A percentile compares a stretch with the other conserved stretches of the same genome.
phyloP scores from a whole-genome alignment of 257 asterid genomes.

The Gentiana straminea region DNA sequence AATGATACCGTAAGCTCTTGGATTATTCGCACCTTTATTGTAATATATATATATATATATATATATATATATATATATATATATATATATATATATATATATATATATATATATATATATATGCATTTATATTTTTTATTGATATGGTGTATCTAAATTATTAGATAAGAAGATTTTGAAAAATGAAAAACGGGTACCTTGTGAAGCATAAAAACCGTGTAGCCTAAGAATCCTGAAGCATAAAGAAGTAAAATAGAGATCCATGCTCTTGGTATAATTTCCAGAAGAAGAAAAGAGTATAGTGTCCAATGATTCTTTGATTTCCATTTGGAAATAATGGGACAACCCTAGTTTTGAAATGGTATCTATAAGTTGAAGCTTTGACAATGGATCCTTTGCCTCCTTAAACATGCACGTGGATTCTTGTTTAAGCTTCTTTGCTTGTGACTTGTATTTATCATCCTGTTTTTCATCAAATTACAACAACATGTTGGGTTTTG shows the following conservation, averaged over 20 bases:
- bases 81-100: too few relatives aligned
- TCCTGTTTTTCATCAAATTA: constrained; percentile 14
- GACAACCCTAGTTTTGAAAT: constrained; percentile 30
- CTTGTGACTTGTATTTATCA: constrained; percentile 17
- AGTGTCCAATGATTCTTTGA: constrained; percentile 8
- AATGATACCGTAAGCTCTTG: too few relatives aligned
- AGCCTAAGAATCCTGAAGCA: constrained; percentile 43
- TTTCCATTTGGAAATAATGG: constrained; percentile 32
- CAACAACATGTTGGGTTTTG: too few relatives aligned
- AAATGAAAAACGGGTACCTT: constrained; percentile 18
- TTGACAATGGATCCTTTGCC: constrained; percentile 13
- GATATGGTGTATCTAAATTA: too few relatives aligned
- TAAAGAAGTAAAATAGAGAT: constrained; percentile 32
- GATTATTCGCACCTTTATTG: too few relatives aligned
- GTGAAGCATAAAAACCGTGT: constrained; percentile 40
- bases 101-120: too few relatives aligned
- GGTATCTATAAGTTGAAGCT: constrained; percentile 33
- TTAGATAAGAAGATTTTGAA: too few relatives aligned
- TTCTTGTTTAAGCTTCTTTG: constrained; percentile 28
- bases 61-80: too few relatives aligned
- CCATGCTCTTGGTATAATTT: neutral
- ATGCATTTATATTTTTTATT: too few relatives aligned
- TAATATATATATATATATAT: neutral
- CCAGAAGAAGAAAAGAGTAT: constrained; percentile 1
- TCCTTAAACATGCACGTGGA: constrained; percentile 7